Base-by-base conservation (phyloP, 129 eudicot species). In the Smallanthus sonchifolius region DNA sequence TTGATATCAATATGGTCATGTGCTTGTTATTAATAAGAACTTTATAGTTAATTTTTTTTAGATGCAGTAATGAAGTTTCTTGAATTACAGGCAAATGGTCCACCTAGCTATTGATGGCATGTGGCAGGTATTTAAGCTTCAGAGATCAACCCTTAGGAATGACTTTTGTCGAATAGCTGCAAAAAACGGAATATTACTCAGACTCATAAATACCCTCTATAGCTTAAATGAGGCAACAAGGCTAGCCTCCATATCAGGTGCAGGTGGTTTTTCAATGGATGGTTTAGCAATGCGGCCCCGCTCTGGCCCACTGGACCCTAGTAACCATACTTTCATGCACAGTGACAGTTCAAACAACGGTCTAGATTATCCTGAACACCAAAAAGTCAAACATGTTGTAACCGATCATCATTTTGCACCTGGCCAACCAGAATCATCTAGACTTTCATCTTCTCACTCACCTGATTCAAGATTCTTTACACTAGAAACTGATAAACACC, bases 41-140 rank as follows among this genome's bases (percentile, higher is more conserved):
- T 54, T 54, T 17, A 19, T 54, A 19, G 60, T 7, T 16, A 5
- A 1, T 16, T 7, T 7, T 54, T 42, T 42, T 15, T 15, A 17
- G 20, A 56, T 32, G 59, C 38, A 44, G 52, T 79, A 75, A 75
- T 20, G 60, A 55, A 15, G 70, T 40, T 35, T 61, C 14, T 44
- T 77, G 56, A 55, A 63, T 47, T 77, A 40, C 91, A 94, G 98
- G 97, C 96, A 88, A 90, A 90, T 94, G 97, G 97, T 94, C 81
- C 98, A 90, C 75, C 85, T 94, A 77, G 98, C 98, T 42, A 94
- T 94, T 72, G 98, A 94, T 88, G 98, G 97, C 82, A 88, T 94
- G 96, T 94, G 98, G 98, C 97, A 94, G 82, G 88, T 94, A 56
- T 88, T 94, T 70, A 94, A 94, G 91, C 98, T 94, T 80, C 98